A percentile compares a stretch with the other conserved stretches of the same genome.
phyloP scores from a whole-genome alignment of 2,329 filamentous ascomycete genomes.

The Cercospora zeina region DNA sequence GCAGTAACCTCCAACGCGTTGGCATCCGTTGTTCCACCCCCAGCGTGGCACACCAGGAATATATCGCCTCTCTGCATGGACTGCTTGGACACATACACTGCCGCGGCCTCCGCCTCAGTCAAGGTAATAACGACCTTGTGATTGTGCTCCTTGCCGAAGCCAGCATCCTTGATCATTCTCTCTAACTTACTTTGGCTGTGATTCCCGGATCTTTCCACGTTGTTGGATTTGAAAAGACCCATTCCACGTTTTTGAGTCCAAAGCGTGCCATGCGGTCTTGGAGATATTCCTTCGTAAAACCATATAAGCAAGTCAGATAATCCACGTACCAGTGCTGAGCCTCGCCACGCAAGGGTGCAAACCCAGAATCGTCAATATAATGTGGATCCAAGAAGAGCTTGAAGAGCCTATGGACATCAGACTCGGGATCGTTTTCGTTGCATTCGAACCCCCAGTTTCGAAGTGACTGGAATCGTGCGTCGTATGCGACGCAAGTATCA shows the following conservation, averaged over 20 bases:
- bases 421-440: constrained; percentile 17
- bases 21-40: constrained; percentile 52
- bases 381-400: constrained; percentile 31
- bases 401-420: constrained; percentile 26
- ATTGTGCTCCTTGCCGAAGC: constrained; percentile 4
- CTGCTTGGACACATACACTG: constrained; percentile 39
- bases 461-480: neutral
- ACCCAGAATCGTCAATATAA: constrained; percentile 14
- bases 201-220: neutral
- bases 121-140: constrained; percentile 44
- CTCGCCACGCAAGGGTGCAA: constrained; percentile 13
- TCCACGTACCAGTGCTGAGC: constrained; percentile 25
- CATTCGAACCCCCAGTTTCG: constrained; percentile 30
- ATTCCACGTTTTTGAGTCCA: constrained; percentile 17
- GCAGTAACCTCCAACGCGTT: constrained; percentile 42
- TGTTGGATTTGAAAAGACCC: neutral
- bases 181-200: constrained; percentile 11
- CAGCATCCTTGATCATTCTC: constrained; percentile 3
- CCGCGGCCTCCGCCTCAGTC: constrained; percentile 57
- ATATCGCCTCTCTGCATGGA: neutral
- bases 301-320: constrained; percentile 22
- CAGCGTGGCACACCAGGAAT: constrained; percentile 35
- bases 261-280: constrained; percentile 15
- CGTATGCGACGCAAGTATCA: constrained; percentile 26
- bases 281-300: constrained; percentile 16